phyloP scores from a whole-genome alignment of 2,329 filamentous ascomycete genomes.

The Cadophora sp. region DNA sequence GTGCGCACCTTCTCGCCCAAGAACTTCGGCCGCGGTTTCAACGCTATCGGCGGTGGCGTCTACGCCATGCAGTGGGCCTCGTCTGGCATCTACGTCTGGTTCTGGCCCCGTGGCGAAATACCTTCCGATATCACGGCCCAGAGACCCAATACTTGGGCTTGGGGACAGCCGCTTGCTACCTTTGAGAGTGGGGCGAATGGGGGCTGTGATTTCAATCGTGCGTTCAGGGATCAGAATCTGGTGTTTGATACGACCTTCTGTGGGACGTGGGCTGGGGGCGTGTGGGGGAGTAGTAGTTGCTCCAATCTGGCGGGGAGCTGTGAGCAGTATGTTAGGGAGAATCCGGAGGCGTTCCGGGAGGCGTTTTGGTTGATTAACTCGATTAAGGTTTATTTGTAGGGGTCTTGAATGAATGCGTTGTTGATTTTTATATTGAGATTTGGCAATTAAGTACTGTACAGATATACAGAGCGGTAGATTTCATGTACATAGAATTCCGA shows the following conservation, averaged over 20 bases:
- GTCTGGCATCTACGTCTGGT: conserved; percentile 76
- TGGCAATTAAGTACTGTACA: too few species aligned
- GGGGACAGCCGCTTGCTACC: conserved; percentile 12
- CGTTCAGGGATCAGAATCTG: conserved; percentile 10
- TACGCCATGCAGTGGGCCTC: conserved; percentile 80
- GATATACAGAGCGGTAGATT: background rate
- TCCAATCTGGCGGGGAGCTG: conserved; percentile 3
- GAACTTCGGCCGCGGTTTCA: conserved; percentile 74
- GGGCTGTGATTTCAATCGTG: conserved; percentile 11
- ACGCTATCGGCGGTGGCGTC: conserved; percentile 70
- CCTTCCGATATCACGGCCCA: conserved; percentile 64
- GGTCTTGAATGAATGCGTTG: too few species aligned
- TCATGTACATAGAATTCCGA: background rate
- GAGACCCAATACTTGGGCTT: conserved; percentile 15
- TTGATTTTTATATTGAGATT: background rate
- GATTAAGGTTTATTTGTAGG: conserved; percentile 2
- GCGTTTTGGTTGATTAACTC: conserved; percentile 11
- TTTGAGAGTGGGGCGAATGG: background rate
- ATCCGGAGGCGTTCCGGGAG: conserved; percentile 6
- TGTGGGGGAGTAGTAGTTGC: conserved; percentile 10
- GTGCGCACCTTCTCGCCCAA: conserved; percentile 57
- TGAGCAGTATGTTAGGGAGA: conserved; percentile 14
- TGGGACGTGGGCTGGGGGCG: conserved; percentile 9
- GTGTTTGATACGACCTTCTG: conserved; percentile 20
- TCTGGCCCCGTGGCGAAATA: conserved; percentile 73